A percentile compares a stretch with the other conserved stretches of the same genome.
Conservation (phyloP, 1,139 yeast species). For the Pichia sp. region DNA sequence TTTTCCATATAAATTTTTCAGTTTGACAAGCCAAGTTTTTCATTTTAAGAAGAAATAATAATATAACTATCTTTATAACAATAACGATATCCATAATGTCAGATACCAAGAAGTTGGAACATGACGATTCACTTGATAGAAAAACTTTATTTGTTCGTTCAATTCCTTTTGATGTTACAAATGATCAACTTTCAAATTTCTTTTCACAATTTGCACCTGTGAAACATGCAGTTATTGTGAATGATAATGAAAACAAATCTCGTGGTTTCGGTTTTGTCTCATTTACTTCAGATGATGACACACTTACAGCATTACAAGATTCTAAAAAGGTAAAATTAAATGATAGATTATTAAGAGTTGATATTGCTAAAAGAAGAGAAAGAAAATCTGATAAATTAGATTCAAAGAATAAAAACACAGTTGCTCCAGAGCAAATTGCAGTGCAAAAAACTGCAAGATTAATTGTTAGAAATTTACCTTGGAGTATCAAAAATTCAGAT, state of each 20-base stretch:
- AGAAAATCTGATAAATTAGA: conserved; percentile 33
- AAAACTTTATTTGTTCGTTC: conserved; percentile 78
- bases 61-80: background rate
- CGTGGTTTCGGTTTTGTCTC: conserved; percentile 96
- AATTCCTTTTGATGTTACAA: conserved; percentile 73
- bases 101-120: background rate
- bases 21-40: too few relatives aligned
- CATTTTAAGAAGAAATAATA: too few relatives aligned
- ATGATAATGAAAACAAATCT: conserved; percentile 64
- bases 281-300: conserved; percentile 80
- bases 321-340: conserved; percentile 60
- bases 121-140: conserved; percentile 38
- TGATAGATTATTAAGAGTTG: conserved; percentile 64
- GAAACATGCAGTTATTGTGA: conserved; percentile 89
- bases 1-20: background rate
- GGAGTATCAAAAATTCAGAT: conserved; percentile 83
- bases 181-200: conserved; percentile 72
- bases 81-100: conserved; percentile 5
- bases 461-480: conserved; percentile 86
- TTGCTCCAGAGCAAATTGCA: conserved; percentile 21
- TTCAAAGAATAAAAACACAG: background rate
- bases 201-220: conserved; percentile 93
- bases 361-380: conserved; percentile 87
- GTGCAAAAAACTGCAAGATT: conserved; percentile 51
- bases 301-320: conserved; percentile 64